Base-by-base conservation (phyloP, 2,329 filamentous ascomycete species). In the Aquanectria penicillioides region DNA sequence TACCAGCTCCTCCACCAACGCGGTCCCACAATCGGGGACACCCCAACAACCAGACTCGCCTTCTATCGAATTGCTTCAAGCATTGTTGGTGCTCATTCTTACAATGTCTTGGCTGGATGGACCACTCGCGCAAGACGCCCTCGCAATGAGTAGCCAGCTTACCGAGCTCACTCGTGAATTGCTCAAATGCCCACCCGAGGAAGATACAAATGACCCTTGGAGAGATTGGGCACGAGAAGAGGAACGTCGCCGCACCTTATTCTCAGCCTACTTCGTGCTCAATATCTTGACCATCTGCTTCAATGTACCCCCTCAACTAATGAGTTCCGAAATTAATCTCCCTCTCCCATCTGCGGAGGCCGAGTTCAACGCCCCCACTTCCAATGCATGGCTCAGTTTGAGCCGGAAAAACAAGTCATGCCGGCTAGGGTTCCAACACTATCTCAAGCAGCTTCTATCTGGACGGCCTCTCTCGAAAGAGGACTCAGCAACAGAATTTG, bases 221-320 rank as follows among this genome's bases (percentile, higher is more conserved):
- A 73, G 78, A 58, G 79, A 83, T 17, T 87, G 84, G 84, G 71
- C 82, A 17, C 75, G 76, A 8, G 51, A 56, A 23, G 44, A 49
- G 17, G 44, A 49, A 22, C 25, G 25, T n/a, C 26, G 43, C 25
- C 52, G 52, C 13, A 56, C 52, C 4, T n/a, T 75, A 47, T 85
- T 57, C 82, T 86, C 70, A 80, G 83, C 70, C 80, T 73, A 69
- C 37, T 59, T 64, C n/a, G 52, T 87, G 64, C 84, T 85, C 58
- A 86, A 87, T 65, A 76, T 88, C 2, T 85, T 87, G 61, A 85
- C 81, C 28, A 85, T 88, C 51, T 85, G 85, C 65, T 88, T 86
- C 74, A 84, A 87, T 69, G 83, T 86, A 12, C 83, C 85, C 23
- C 85, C 86, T 0, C 74, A 86, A 37, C 80, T 88, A 22, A 68